Percentiles rank a stretch among this genome's conserved stretches.
phyloP scores from a whole-genome alignment of 208 protist species.

The Trypanosoma platydactyli region DNA sequence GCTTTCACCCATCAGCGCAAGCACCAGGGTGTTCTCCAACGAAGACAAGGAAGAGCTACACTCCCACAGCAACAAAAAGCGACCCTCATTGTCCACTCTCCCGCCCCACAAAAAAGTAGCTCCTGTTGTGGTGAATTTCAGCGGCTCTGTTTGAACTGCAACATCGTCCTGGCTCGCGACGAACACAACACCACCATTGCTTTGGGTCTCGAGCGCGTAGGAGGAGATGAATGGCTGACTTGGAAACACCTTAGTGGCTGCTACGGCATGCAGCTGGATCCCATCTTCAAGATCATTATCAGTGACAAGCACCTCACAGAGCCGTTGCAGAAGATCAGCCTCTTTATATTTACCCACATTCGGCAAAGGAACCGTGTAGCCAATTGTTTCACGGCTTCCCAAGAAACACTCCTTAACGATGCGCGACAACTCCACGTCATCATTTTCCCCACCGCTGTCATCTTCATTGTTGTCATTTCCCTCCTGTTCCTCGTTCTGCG shows the following conservation, averaged over 20 bases:
- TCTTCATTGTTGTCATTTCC: neutral
- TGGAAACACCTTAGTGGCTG: neutral
- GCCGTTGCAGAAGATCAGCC: neutral
- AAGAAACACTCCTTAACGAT: slow-evolving; percentile 22
- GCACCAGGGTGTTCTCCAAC: slow-evolving; percentile 28
- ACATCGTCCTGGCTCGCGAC: neutral
- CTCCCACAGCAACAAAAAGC: slow-evolving; percentile 42
- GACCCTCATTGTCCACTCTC: slow-evolving; percentile 47
- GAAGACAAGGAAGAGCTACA: neutral
- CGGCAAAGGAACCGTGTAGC: neutral
- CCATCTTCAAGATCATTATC: neutral
- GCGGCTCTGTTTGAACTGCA: slow-evolving; percentile 8
- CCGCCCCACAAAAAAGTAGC: slow-evolving; percentile 20
- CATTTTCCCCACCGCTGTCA: neutral
- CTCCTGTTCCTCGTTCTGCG: neutral
- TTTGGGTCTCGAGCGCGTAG: neutral
- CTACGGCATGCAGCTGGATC: slow-evolving; percentile 11
- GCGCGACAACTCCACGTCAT: slow-evolving; percentile 8
- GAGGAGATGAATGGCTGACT: neutral
- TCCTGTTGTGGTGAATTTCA: slow-evolving; percentile 6
- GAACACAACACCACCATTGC: neutral
- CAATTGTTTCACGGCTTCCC: neutral
- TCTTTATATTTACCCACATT: neutral
- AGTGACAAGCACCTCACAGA: slow-evolving; percentile 11
- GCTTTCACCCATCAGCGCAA: slow-evolving; percentile 44